Evolutionary conservation across 139 green algal genomes (phyloP).

Genomic region (Desmodesmus armatus): DNA sequence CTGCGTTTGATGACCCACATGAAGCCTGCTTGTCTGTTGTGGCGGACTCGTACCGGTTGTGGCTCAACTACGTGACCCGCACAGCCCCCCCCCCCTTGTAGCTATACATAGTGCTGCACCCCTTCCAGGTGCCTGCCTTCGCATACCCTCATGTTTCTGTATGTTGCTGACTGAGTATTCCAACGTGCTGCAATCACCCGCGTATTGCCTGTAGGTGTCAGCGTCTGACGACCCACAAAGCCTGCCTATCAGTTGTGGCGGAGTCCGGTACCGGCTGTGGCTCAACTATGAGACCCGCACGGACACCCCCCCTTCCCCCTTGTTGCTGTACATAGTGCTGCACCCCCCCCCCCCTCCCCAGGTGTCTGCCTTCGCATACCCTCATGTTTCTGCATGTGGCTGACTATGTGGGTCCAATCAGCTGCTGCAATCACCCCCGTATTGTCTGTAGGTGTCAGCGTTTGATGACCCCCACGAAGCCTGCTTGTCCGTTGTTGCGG

Average conservation of each 20-base stretch:
- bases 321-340: neutral
- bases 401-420: neutral
- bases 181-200: neutral
- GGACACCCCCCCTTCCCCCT: too few relatives aligned
- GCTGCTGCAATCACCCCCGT: neutral
- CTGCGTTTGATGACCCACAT: slow-evolving; percentile 74
- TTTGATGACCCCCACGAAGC: slow-evolving; percentile 82
- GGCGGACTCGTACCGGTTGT: slow-evolving; percentile 81
- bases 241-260: slow-evolving; percentile 77
- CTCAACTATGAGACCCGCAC: slow-evolving; percentile 91
- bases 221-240: slow-evolving; percentile 80
- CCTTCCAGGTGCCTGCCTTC: neutral
- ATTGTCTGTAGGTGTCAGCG: slow-evolving; percentile 54
- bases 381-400: neutral
- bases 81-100: slow-evolving; percentile 75
- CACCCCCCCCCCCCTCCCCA: too few relatives aligned
- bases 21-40: slow-evolving; percentile 83
- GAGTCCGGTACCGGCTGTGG: slow-evolving; percentile 56
- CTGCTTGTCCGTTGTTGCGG: slow-evolving; percentile 75
- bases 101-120: too few relatives aligned
- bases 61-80: slow-evolving; percentile 91
- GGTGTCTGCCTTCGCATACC: neutral
- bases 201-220: slow-evolving; percentile 48
- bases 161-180: neutral
- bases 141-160: neutral